phyloP scores from a whole-genome alignment of 371 early-diverging fungal species.

The Chytridiales sp. region DNA sequence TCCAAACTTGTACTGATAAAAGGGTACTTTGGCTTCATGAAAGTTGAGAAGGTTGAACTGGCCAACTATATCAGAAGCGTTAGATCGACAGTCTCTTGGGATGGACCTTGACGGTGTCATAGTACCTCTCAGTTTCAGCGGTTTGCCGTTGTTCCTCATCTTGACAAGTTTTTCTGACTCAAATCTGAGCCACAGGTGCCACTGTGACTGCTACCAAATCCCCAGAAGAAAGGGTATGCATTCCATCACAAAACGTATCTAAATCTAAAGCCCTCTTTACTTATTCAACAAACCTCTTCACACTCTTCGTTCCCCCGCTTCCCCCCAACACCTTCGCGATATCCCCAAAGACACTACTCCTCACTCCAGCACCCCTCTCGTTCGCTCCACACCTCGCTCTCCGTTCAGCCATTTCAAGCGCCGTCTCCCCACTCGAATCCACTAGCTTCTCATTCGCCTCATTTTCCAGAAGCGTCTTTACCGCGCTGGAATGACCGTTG shows the following conservation, averaged over 20 bases:
- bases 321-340: conserved; percentile 39
- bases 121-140: too few species aligned
- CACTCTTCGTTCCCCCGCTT: conserved; percentile 30
- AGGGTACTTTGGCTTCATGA: conserved; percentile 13
- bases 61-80: too few species aligned
- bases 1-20: conserved; percentile 11
- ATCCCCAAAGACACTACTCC: conserved; percentile 37
- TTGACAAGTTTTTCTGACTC: too few species aligned
- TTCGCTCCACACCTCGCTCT: conserved; percentile 36
- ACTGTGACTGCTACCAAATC: too few species aligned
- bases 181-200: too few species aligned
- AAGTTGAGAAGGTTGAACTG: conserved; percentile 24
- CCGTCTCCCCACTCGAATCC: conserved; percentile 27
- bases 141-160: too few species aligned
- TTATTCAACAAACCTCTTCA: conserved; percentile 14
- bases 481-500: conserved; percentile 33
- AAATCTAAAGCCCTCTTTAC: neutral
- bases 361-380: conserved; percentile 29
- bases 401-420: conserved; percentile 34
- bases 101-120: too few species aligned
- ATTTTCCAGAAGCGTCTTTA: conserved; percentile 22
- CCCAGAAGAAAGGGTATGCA: too few species aligned
- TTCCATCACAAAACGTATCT: too few species aligned
- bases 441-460: conserved; percentile 19
- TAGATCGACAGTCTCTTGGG: too few species aligned